A percentile compares a stretch with the other conserved stretches of the same genome.
Conservation (phyloP, 2,329 filamentous ascomycete species). For the Diplodia corticola region DNA sequence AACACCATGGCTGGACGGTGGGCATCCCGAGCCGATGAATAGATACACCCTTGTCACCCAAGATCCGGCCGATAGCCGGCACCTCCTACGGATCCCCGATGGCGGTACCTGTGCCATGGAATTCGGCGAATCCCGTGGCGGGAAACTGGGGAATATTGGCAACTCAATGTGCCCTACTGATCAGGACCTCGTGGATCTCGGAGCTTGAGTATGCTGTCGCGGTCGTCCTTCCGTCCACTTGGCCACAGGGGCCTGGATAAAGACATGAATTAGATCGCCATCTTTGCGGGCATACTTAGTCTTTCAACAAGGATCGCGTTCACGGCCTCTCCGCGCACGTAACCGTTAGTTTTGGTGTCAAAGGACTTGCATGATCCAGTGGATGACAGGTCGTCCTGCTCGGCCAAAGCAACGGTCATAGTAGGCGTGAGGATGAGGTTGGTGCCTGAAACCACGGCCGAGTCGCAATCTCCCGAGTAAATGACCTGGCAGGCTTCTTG, state of each 20-base stretch:
- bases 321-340: conserved; percentile 40
- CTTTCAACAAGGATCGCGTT: conserved; percentile 36
- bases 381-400: conserved; percentile 42
- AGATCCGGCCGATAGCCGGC: too few species aligned
- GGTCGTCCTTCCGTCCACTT: conserved; percentile 30
- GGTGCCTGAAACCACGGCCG: conserved; percentile 41
- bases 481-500: conserved; percentile 42
- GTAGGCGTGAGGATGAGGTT: conserved; percentile 41
- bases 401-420: conserved; percentile 35
- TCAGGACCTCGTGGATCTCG: conserved; percentile 32
- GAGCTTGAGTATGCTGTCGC: conserved; percentile 29
- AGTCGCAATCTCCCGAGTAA: conserved; percentile 29
- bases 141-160: conserved; percentile 10
- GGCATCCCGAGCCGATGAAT: too few species aligned
- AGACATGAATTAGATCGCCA: conserved; percentile 37
- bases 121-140: conserved; percentile 19
- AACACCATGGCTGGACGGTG: too few species aligned
- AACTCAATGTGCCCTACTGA: conserved; percentile 35
- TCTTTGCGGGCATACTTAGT: conserved; percentile 36
- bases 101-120: conserved; percentile 26
- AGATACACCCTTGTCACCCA: too few species aligned
- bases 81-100: conserved; percentile 29
- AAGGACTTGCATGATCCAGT: conserved; percentile 33
- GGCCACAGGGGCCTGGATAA: conserved; percentile 35
- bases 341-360: conserved; percentile 37